phyloP scores from a whole-genome alignment of 257 asterid species.

The Nicotiana tabacum region DNA sequence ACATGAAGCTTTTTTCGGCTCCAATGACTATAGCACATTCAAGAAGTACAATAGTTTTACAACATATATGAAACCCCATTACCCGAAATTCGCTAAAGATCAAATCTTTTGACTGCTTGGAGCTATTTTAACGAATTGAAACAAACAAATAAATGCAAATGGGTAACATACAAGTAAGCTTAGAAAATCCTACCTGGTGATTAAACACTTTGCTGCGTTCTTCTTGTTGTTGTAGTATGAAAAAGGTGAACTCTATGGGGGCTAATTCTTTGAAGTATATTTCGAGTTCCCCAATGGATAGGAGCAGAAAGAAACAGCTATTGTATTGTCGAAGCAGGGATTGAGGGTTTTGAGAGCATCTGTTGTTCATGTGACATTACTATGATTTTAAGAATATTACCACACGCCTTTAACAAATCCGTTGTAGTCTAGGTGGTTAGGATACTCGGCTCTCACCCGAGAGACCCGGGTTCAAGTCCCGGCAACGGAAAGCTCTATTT shows the following conservation, averaged over 20 bases:
- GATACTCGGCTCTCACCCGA: constrained; percentile 99
- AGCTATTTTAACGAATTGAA: background rate
- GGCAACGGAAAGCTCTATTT: constrained; percentile 57
- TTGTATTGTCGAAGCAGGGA: background rate
- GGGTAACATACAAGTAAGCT: background rate
- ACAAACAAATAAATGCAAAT: background rate
- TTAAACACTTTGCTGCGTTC: background rate
- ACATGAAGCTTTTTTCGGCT: background rate
- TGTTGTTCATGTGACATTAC: too few relatives aligned
- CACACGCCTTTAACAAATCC: background rate
- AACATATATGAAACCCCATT: background rate
- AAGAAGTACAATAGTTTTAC: background rate
- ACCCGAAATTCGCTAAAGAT: background rate
- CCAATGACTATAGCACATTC: background rate
- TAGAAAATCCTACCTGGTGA: background rate
- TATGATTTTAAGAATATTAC: accelerated
- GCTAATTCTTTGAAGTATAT: background rate
- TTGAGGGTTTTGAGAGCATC: background rate
- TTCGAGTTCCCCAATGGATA: constrained; percentile 6
- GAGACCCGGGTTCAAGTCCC: constrained; percentile 96
- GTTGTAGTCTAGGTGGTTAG: constrained; percentile 79
- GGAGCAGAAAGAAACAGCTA: background rate
- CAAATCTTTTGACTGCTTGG: background rate
- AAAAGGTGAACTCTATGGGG: background rate
- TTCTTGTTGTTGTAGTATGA: background rate